Base-by-base conservation (phyloP, 2,329 filamentous ascomycete species). In the Domatiomyces catenatus region DNA sequence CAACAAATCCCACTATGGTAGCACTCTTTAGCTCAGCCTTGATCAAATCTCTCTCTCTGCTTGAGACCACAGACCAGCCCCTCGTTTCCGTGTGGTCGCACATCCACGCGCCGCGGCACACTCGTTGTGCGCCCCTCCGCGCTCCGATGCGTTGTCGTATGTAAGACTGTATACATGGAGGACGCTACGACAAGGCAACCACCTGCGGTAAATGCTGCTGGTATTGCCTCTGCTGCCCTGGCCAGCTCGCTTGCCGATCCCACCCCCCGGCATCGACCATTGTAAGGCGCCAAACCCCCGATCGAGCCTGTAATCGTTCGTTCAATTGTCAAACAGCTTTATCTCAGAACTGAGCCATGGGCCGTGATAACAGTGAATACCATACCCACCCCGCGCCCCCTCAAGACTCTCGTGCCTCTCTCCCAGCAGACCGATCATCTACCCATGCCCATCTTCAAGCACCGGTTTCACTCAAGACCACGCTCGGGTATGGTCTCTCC, bases 251-350 rank as follows among this genome's bases (percentile, higher is more conserved):
- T 50, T 22, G 52, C 53, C 46, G 53, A 46, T 48, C 47, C 49
- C 44, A 48, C 50, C 48, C 48, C 49, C 51, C 55, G 55, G 48
- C 53, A 52, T 24, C 55, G 51, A 52, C 53, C 50, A 52, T 51
- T 53, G 55, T 57, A 48, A 57, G 55, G 26, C 50, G 46, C 54
- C 53, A 46, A 46, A n/a, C n/a, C 49, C 52, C 48, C 51, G 48
- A 50, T 52, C 50, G 50, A 46, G 46, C 46, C 44, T 10, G 42
- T 15, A 47, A 36, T 49, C 44, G 42, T 18, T 18, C 49, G 42
- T 48, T 48, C 50, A n/a, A n/a, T n/a, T n/a, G n/a, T 50, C 51
- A 51, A 57, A 56, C 54, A 51, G 52, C 55, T 57, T 54, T 55
- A 46, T 50, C 54, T 39, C 32, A 39, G 32, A 39, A 39, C 32